Conservation (phyloP, 2,329 filamentous ascomycete species). For the Magnaporthales sp. region DNA sequence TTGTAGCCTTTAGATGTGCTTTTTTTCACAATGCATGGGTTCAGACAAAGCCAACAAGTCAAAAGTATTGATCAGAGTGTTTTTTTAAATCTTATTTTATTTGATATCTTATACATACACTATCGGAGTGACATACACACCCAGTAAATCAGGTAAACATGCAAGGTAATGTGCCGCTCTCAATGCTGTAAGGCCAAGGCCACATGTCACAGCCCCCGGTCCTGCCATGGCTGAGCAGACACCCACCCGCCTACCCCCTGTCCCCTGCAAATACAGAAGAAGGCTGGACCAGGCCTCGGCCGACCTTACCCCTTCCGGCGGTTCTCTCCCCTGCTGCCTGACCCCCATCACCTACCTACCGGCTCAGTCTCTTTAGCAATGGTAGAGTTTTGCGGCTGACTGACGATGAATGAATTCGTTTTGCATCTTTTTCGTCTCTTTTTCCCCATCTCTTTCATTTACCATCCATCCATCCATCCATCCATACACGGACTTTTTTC, state of each 20-base stretch:
- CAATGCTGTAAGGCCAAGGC: neutral
- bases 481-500: constrained; percentile 6
- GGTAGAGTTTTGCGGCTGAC: neutral
- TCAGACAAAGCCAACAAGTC: too few relatives aligned
- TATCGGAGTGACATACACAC: too few relatives aligned
- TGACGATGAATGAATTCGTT: neutral
- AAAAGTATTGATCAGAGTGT: too few relatives aligned
- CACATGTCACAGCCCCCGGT: neutral
- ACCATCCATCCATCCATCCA: neutral
- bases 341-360: neutral
- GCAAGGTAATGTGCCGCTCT: neutral
- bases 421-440: neutral
- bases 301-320: neutral
- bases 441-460: neutral
- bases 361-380: neutral
- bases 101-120: too few relatives aligned
- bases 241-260: neutral
- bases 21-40: neutral
- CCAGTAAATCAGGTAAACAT: neutral
- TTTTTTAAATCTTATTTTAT: too few relatives aligned
- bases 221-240: neutral
- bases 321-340: neutral
- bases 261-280: neutral
- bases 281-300: neutral
- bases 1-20: neutral